Evolutionary conservation across 2,329 filamentous ascomycete genomes (phyloP), one percentile per base, ranked within the genome.

Genomic region (Fusarium pilosicola): DNA sequence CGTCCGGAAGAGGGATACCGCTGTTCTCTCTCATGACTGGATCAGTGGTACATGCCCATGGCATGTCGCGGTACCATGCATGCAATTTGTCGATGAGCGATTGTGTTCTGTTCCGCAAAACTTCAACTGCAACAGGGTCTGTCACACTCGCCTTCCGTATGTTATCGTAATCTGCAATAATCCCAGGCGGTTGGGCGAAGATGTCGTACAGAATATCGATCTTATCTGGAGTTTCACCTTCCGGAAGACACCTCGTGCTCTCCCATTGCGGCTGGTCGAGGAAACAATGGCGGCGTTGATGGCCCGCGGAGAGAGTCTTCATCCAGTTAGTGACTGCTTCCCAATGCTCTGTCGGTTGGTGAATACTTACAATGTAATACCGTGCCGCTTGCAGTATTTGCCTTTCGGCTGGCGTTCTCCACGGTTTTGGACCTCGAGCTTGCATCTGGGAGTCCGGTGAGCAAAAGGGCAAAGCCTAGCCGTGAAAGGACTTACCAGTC

Each of bases 181-280:
- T 64, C 1, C 69, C 63, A 0, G 69, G 69, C 18, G 34, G 32
- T 1, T 68, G 68, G 5, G 69, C 58, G 5, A 71, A 68, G 5
- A 71, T 51, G 17, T 71, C 69, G 28, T 66, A 51, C 11, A 68
- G 24, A 9, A 68, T 38, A 26, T 68, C 63, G 2, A 59, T 17
- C n/a, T 56, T 34, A 6, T 57, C 68, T 3, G 68, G 54, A 0
- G 7, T 26, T 32, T 63, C 68, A 8, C 54, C 68, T 9, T 41
- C 39, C 6, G 52, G 62, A 9, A 64, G 38, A 8, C 32, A 56
- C 1, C 22, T 45, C 4, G 28, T 30, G n/a, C 57, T 68, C 20
- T 45, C 57, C 69, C 69, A 71, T 54, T 71, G 69, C 18, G 68
- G 62, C 15, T 71, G 62, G 24, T 71, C 68, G 5, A 71, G 63